Percentiles rank a stretch among this genome's conserved stretches.
Conservation (phyloP, 2,329 filamentous ascomycete genomes). For the Verticillium nubilum region DNA sequence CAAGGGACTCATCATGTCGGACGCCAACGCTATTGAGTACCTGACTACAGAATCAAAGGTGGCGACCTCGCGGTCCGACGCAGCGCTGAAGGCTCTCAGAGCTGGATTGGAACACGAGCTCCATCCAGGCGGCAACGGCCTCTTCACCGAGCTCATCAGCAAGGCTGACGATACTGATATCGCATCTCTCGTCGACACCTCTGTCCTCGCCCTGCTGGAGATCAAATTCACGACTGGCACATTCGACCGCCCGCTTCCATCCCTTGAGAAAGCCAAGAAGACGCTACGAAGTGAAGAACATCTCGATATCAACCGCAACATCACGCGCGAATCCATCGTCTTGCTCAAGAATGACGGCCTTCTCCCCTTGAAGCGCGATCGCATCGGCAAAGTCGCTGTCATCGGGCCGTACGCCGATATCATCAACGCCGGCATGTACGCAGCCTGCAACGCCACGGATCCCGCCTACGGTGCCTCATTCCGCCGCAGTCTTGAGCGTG, state of each 20-base stretch:
- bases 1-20: slow-evolving; percentile 25
- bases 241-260: slow-evolving; percentile 19
- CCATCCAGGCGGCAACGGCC: slow-evolving; percentile 15
- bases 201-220: slow-evolving; percentile 18
- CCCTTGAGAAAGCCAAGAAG: slow-evolving; percentile 6
- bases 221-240: slow-evolving; percentile 22
- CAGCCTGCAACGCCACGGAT: slow-evolving; percentile 13
- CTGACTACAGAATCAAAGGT: slow-evolving; percentile 20
- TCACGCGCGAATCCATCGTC: slow-evolving; percentile 15
- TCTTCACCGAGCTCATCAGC: slow-evolving; percentile 17
- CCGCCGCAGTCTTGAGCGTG: slow-evolving; percentile 11
- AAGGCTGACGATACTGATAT: slow-evolving; percentile 15
- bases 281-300: slow-evolving; percentile 11
- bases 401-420: slow-evolving; percentile 15
- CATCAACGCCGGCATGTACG: slow-evolving; percentile 16
- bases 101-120: slow-evolving; percentile 22
- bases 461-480: slow-evolving; percentile 14
- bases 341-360: slow-evolving; percentile 15
- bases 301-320: slow-evolving; percentile 13
- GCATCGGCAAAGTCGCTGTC: slow-evolving; percentile 9
- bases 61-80: slow-evolving; percentile 19
- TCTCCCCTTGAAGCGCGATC: slow-evolving; percentile 6
- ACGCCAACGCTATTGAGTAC: slow-evolving; percentile 21
- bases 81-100: slow-evolving; percentile 17
- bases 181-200: slow-evolving; percentile 16